Evolutionary conservation across 179 eudicot species (phyloP), one percentile per base, ranked within the genome.

Genomic region (Vitellaria paradoxa): DNA sequence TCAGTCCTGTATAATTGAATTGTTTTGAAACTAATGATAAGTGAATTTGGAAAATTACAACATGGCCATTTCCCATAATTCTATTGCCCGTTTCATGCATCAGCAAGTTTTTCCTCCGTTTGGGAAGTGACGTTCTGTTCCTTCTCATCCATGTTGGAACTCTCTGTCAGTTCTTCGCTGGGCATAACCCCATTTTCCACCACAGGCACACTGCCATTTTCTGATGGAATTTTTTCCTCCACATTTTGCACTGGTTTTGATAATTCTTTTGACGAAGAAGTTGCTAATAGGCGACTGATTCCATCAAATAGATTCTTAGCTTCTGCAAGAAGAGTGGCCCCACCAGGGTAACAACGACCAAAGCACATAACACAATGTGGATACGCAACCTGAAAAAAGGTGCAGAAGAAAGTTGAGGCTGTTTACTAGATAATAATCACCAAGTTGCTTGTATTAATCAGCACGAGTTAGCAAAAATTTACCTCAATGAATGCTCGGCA

Each of bases 401-500:
- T 79, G 21, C 68, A 70, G 1, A 55, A 52, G 53, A 52, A 68
- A 61, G 42, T 2, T 10, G 65, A 3, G 10, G 55, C 13, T 37
- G 64, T 72, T 72, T 26, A 37, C 49, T 56, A 12, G 24, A 55
- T n/a, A 0, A 26, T 17, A 18, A 8, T 30, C 14, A 56, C 2
- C 49, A 72, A 52, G 6, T 56, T 17, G 55, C 50, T 1, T 21
- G 37, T 56, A 53, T 7, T 45, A 75, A 67, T 23, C 68, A 56
- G 45, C 5, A 42, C 45, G 52, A 55, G 70, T 4, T 52, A 65
- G 9, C 7, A 17, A 0, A 50, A 30, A 55, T 65, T 73, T 81
- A 96, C 99, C 98, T 96, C 99, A 72, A 94, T 64, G 78, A 94
- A 96, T 70, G 98, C 93, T 57, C 92, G 86, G 82, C 99, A 96